phyloP scores from a whole-genome alignment of 768 basidiomycete species.

The Boletus rex-veris region DNA sequence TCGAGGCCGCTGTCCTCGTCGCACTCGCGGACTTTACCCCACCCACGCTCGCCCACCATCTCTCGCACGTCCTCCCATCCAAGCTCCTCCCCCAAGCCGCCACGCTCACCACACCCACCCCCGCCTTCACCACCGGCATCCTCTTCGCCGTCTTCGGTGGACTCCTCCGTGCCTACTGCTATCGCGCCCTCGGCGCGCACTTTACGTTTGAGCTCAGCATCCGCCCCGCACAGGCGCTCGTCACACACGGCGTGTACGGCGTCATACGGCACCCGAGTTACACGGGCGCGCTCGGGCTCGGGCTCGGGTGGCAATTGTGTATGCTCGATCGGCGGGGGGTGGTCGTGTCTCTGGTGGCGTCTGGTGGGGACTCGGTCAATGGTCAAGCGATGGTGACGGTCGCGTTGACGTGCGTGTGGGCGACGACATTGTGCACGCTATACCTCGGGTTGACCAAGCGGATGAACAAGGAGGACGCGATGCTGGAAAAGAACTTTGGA shows the following conservation, averaged over 20 bases:
- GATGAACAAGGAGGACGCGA: conserved; percentile 28
- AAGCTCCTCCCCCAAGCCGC: background rate
- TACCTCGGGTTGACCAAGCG: background rate
- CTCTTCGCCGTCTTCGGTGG: conserved; percentile 2
- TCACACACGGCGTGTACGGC: conserved; percentile 26
- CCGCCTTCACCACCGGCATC: conserved; percentile 7
- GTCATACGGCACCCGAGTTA: conserved; percentile 34
- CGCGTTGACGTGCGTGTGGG: background rate
- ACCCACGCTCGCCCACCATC: background rate
- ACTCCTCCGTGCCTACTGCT: conserved; percentile 18
- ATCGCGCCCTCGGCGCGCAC: conserved; percentile 14
- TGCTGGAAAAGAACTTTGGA: conserved; percentile 27
- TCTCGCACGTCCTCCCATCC: background rate
- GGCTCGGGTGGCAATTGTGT: conserved; percentile 1
- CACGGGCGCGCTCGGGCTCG: background rate
- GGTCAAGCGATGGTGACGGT: background rate
- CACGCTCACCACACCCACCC: background rate
- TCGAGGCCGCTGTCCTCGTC: conserved; percentile 3
- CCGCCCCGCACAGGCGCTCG: conserved; percentile 18
- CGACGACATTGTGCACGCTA: fast-evolving
- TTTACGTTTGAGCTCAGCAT: conserved; percentile 27
- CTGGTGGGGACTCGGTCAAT: background rate
- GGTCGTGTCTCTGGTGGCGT: background rate
- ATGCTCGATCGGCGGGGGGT: conserved; percentile 5
- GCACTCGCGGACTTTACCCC: background rate